Evolutionary conservation across 2,329 filamentous ascomycete genomes (phyloP), one percentile per base, ranked within the genome.

Genomic region (Beauveria pseudobassiana): DNA sequence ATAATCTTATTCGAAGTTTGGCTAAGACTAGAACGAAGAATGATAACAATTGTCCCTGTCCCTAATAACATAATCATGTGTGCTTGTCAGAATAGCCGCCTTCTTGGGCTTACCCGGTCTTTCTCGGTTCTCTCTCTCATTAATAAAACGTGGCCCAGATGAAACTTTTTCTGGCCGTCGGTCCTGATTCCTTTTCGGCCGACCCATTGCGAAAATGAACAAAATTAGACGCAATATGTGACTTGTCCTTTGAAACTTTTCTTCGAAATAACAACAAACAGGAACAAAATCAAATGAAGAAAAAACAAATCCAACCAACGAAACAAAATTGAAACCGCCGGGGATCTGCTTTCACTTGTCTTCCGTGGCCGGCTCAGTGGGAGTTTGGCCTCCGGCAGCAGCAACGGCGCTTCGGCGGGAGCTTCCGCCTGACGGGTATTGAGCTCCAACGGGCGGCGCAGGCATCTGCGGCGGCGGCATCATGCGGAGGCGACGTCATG

Each of bases 321-420:
- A 59, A 50, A 14, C 46, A 92, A 93, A 72, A 93, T 87, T 72
- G 34, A 38, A 38, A 93, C 80, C 79, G 89, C 89, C 78, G 93
- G 92, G 34, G 89, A 93, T 71, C 89, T 89, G 79, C 84, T 38
- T 38, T 2, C 90, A 93, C 62, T 89, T 89, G 67, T 87, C 82
- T 22, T 88, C 88, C 90, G 93, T 93, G 63, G 34, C 75, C 61
- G n/a, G 24, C 48, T 61, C 59, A 34, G 42, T 10, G 26, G 26
- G 22, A 43, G 14, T n/a, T 6, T 43, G 49, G 26, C 24, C 46
- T 14, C 46, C 30, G 5, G 46, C 6, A 24, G 42, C 18, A 30
- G 48, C 12, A 38, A 38, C 57, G 51, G 49, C 14, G 24, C 40
- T n/a, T 55, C 52, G 22, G 55, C 28, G 8, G 45, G n/a, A 58